Conservation (phyloP, 202 grass and related monocot genomes). For the Hordeum pubiflorum region DNA sequence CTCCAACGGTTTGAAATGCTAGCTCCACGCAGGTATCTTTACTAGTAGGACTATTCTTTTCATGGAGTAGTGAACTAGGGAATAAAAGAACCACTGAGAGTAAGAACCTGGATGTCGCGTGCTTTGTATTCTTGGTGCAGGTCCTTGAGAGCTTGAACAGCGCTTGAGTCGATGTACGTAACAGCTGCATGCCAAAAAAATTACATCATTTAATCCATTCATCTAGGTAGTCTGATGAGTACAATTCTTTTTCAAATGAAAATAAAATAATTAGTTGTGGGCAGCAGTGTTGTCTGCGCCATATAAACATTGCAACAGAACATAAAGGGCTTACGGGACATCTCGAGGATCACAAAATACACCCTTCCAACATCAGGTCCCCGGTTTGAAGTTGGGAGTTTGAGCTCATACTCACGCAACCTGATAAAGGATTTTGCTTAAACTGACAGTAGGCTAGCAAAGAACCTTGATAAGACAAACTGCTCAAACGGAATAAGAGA, state of each 20-base stretch:
- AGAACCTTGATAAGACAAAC: slow-evolving; percentile 5
- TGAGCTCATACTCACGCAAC: slow-evolving; percentile 79
- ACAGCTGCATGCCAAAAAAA: slow-evolving; percentile 56
- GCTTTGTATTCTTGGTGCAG: slow-evolving; percentile 79
- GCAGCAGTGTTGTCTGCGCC: background rate
- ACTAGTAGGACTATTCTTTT: background rate
- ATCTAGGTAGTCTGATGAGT: background rate
- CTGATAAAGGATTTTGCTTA: slow-evolving; percentile 32
- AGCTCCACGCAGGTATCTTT: background rate
- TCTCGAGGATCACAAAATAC: slow-evolving; percentile 89
- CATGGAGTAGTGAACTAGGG: background rate
- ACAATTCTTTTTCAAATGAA: background rate
- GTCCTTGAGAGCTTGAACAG: slow-evolving; percentile 94
- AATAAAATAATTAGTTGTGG: background rate
- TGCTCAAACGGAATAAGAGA: slow-evolving; percentile 4
- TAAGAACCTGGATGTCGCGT: slow-evolving; percentile 71
- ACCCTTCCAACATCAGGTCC: slow-evolving; percentile 62
- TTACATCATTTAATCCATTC: slow-evolving; percentile 15
- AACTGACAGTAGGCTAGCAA: slow-evolving; percentile 5
- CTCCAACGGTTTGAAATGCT: background rate
- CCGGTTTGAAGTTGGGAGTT: slow-evolving; percentile 54
- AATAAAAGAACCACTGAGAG: background rate
- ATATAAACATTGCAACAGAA: slow-evolving; percentile 11
- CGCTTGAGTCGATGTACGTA: slow-evolving; percentile 90
- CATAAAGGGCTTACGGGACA: slow-evolving; percentile 67